A percentile compares a stretch with the other conserved stretches of the same genome.
These are phyloP conservation scores for Fusarium longipes DNA, from an alignment of 2,329 filamentous ascomycete species.

Conservation along the genomic window DNA sequence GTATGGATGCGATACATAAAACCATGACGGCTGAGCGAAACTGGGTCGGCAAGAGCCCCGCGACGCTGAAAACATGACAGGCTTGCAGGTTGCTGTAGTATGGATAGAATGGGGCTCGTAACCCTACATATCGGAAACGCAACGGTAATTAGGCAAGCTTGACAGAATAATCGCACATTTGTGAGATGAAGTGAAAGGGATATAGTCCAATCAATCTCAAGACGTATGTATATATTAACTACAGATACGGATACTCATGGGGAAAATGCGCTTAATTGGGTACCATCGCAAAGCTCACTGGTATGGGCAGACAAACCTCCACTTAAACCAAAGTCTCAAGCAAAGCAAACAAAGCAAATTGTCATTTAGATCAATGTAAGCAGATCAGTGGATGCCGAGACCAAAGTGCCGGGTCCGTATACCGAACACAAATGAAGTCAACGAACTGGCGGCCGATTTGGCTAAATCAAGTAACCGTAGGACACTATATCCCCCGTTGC, in stretches of 20 bases:
- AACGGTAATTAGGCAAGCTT: not conserved
- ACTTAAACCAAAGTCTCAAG: not conserved
- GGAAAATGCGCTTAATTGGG: not conserved
- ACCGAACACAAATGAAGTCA: constrained; percentile 1
- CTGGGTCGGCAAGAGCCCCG: not conserved
- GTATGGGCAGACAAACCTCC: not conserved
- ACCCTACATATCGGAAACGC: constrained; percentile 8
- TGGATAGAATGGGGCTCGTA: not conserved
- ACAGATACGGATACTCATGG: too few species aligned
- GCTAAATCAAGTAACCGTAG: not conserved
- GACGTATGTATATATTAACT: not conserved
- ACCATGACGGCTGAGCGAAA: not conserved
- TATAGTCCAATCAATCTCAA: not conserved
- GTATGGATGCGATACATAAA: not conserved
- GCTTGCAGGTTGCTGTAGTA: not conserved
- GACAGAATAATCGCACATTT: not conserved
- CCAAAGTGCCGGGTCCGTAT: constrained; percentile 1
- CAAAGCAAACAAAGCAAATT: constrained; percentile 1
- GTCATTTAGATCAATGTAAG: not conserved
- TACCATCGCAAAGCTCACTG: not conserved
- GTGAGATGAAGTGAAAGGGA: constrained; percentile 21
- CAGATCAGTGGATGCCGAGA: not conserved
- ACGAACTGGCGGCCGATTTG: not conserved
- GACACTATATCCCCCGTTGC: not conserved
- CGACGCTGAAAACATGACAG: not conserved